Base-by-base conservation (phyloP, 1,284 basidiomycete species). In the Phlebopus sp. region DNA sequence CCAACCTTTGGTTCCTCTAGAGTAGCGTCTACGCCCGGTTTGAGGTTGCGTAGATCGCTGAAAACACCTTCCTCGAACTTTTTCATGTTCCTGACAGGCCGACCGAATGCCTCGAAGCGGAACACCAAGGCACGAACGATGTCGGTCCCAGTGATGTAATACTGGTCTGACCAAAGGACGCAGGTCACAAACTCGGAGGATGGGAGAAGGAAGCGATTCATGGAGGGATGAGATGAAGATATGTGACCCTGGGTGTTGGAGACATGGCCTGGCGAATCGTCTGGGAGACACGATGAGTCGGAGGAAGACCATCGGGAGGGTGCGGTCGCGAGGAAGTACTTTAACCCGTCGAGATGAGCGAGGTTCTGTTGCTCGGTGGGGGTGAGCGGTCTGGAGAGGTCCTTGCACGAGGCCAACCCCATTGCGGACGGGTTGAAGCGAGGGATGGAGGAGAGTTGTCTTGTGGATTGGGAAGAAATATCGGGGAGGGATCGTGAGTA, bases 21-120 rank as follows among this genome's bases (percentile, higher is more conserved):
- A 59, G 85, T 89, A 30, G 92, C 91, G 66, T 95, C 92, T 1
- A 84, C 78, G 10, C 93, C 93, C 0, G 92, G 92, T 69, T 95
- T 96, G 54, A 96, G 74, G 63, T 96, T 96, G 21, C 92, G 71
- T 49, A 96, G 74, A 69, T 96, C 92, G 46, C 85, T 89, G 65
- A 96, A 96, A 27, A 96, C 85, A 43, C 92, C 92, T 69, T 95
- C 92, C 67, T 95, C 92, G 58, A 93, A 93, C 66, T 93, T 93
- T 69, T 92, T 91, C 79, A 89, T 86, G 62, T 90, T 90, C 49
- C 78, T 72, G 29, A 90, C 86, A 2, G 87, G 86, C 7, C 87
- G 71, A 0, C 86, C 90, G 60, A 95, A 95, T 10, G 91, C 91
- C 69, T 92, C 88, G 66, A 94, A 92, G 17, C 92, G 81, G 67